Conservation (phyloP, 345 rosid species). For the Turnera subulata region DNA sequence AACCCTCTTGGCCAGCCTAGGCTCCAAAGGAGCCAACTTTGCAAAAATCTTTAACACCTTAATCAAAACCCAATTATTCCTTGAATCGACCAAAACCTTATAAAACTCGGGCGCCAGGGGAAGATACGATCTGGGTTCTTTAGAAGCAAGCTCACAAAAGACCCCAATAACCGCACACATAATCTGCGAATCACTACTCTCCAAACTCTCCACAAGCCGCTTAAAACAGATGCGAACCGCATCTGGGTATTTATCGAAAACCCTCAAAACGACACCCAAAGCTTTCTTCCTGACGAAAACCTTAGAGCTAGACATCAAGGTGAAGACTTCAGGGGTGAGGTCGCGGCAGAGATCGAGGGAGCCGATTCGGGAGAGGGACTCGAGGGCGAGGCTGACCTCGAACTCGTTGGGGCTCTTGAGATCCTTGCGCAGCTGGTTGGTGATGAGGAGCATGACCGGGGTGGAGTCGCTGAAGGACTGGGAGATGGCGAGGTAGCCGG, state of each 20-base stretch:
- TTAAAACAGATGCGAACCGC: conserved; percentile 83
- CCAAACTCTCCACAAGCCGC: conserved; percentile 87
- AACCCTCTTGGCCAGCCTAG: conserved; percentile 73
- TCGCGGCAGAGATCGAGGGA: conserved; percentile 84
- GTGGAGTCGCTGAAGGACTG: conserved; percentile 82
- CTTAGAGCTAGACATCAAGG: conserved; percentile 63
- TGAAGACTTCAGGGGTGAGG: conserved; percentile 77
- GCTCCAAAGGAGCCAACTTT: conserved; percentile 70
- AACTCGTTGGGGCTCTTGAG: conserved; percentile 56
- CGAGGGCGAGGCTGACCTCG: conserved; percentile 82
- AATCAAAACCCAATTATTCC: conserved; percentile 85
- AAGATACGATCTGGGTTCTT: conserved; percentile 71
- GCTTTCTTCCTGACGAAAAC: conserved; percentile 69
- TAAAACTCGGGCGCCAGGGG: conserved; percentile 88
- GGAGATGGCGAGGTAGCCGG: conserved; percentile 76
- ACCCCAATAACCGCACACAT: conserved; percentile 74
- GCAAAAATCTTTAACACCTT: conserved; percentile 84
- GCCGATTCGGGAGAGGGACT: conserved; percentile 70
- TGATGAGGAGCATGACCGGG: conserved; percentile 70
- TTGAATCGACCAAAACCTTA: conserved; percentile 76
- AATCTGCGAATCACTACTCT: conserved; percentile 57
- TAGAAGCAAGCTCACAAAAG: conserved; percentile 68
- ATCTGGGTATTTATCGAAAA: conserved; percentile 88
- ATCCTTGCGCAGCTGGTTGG: conserved; percentile 87
- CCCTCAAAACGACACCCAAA: conserved; percentile 61